Evolutionary conservation across 2,329 filamentous ascomycete species (phyloP).

Genomic region (Stemphylium beticola): DNA sequence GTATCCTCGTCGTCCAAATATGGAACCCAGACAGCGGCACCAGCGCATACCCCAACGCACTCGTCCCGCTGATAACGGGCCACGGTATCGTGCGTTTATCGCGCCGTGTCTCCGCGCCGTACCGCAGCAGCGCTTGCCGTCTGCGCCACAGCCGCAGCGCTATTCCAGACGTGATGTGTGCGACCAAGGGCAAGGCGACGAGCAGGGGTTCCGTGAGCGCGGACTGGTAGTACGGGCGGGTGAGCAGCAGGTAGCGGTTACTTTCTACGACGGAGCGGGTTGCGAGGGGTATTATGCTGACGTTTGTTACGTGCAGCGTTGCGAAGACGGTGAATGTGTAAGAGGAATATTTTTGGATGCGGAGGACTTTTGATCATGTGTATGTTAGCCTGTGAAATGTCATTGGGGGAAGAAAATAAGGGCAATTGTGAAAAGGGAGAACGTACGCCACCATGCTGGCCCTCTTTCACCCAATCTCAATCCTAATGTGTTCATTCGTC

Average conservation of each 20-base stretch:
- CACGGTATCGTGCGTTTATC: conserved; percentile 62
- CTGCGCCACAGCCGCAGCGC: conserved; percentile 77
- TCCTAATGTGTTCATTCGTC: conserved; percentile 46
- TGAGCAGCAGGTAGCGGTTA: conserved; percentile 87
- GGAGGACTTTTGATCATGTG: conserved; percentile 61
- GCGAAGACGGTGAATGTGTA: conserved; percentile 62
- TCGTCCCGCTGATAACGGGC: conserved; percentile 74
- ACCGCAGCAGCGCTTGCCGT: conserved; percentile 72
- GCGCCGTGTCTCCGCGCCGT: conserved; percentile 70
- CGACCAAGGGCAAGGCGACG: conserved; percentile 73
- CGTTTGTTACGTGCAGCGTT: conserved; percentile 58
- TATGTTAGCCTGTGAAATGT: conserved; percentile 2
- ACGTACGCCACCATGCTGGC: conserved; percentile 76
- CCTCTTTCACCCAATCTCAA: conserved; percentile 70
- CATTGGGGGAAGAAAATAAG: background rate
- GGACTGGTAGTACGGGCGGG: conserved; percentile 90
- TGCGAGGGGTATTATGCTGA: conserved; percentile 42
- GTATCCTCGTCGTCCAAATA: conserved; percentile 73
- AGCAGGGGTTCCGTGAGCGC: conserved; percentile 76
- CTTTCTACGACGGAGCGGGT: conserved; percentile 65
- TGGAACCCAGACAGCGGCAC: conserved; percentile 72
- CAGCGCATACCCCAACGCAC: conserved; percentile 74
- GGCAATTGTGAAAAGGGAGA: background rate
- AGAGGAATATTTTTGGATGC: conserved; percentile 86
- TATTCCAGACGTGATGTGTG: conserved; percentile 79